Evolutionary conservation across 2,329 filamentous ascomycete species (phyloP), one percentile per base, ranked within the genome.

Genomic region (Westerdykella sp.): DNA sequence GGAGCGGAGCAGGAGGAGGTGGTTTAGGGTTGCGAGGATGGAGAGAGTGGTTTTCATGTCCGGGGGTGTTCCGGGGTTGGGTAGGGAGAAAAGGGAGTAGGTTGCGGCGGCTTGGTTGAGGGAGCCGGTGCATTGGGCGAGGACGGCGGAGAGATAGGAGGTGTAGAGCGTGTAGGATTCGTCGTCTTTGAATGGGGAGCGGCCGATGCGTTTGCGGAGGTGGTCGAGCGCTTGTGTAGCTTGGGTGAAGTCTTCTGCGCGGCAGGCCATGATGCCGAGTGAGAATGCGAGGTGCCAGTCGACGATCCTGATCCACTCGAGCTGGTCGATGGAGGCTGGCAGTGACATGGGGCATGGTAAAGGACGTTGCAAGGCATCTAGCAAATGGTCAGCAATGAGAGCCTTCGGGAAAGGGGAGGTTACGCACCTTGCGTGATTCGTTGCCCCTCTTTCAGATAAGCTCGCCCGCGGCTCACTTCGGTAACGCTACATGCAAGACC

Each of bases 111-210:
- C 89, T 2, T 71, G 69, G n/a, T 78, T 70, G 1, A 93, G 73
- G 49, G 88, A 76, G 13, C 88, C 89, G 5, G 76, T 83, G 14
- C 84, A 86, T 69, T 96, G 91, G 41, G 81, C 73, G 53, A 88
- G 84, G 6, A 86, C 77, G 0, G 85, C 90, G 1, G 76, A 73
- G 14, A 95, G 78, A 64, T 96, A 96, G 35, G 79, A 70, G 6
- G 79, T 73, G 36, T 86, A 73, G 28, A 80, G 69, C 18, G 66
- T 63, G 30, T 81, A 73, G 2, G 63, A 57, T 12, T 66, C 63
- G 2, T 67, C 56, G 16, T 68, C 57, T 9, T 58, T 55, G 28
- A 71, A 46, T 46, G 66, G 72, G 72, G 49, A 59, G 69, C 60
- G 70, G 72, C 47, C 56, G 69, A 53, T 43, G 2, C 47, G 49